Evolutionary conservation across 164 flowering plant species (phyloP), one percentile per base, ranked within the genome.

Genomic region (Aristolochia californica): DNA sequence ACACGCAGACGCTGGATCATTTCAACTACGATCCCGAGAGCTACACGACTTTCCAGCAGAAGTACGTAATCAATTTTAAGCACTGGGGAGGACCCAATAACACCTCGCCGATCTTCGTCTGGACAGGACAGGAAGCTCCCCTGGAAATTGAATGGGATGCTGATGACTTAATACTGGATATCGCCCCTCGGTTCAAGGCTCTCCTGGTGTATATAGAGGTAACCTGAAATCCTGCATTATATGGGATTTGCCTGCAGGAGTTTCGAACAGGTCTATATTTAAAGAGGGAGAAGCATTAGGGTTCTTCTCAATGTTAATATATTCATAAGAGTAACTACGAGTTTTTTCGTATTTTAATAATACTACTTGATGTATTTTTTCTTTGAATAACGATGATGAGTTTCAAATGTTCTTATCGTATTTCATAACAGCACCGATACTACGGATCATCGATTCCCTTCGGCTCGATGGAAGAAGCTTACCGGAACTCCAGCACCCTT

Each of bases 371-470:
- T n/a, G n/a, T n/a, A n/a, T n/a, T n/a, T n/a, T n/a, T n/a, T n/a
- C n/a, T n/a, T n/a, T n/a, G n/a, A n/a, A n/a, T n/a, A n/a, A n/a
- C n/a, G n/a, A n/a, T n/a, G n/a, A n/a, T n/a, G n/a, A n/a, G n/a
- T n/a, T n/a, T n/a, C n/a, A n/a, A n/a, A n/a, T n/a, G n/a, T n/a
- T n/a, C n/a, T n/a, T n/a, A n/a, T n/a, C n/a, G n/a, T n/a, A n/a
- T n/a, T n/a, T n/a, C n/a, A n/a, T n/a, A n/a, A n/a, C n/a, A 82
- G 93, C 93, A 88, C 57, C 75, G 93, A 2, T 88, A 60, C 44
- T 85, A 85, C 61, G 96, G 90, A 14, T 15, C 74, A 45, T 85
- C 90, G 14, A 47, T 67, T 0, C 93, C 93, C 1, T 75, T 73
- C 57, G 78, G 74, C 23, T 65, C 82, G 3, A 57, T 51, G 44